phyloP scores from a whole-genome alignment of 2,329 filamentous ascomycete species.

The Stenocarpella maydis region DNA sequence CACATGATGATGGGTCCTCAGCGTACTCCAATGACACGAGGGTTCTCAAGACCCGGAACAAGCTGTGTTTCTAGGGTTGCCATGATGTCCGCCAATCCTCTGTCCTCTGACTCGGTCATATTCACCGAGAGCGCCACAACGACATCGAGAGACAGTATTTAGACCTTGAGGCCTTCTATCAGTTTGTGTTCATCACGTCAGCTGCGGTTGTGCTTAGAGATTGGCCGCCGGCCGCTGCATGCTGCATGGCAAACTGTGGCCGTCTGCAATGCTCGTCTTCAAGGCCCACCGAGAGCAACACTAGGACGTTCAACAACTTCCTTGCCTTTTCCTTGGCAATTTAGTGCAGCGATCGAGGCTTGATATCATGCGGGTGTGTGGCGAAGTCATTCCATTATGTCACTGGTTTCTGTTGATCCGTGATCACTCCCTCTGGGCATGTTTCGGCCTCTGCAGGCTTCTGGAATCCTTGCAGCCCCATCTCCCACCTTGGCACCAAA shows the following conservation, averaged over 20 bases:
- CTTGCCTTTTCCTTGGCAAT: neutral
- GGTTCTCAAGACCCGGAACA: neutral
- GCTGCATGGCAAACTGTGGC: neutral
- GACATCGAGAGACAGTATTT: too few relatives aligned
- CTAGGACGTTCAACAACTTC: neutral
- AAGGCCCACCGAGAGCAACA: neutral
- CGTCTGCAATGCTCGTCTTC: neutral
- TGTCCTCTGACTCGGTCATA: neutral
- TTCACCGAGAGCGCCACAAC: neutral
- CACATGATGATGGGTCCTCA: neutral
- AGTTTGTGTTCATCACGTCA: neutral
- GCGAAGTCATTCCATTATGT: slow-evolving; percentile 19
- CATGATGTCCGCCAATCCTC: neutral
- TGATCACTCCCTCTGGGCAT: slow-evolving; percentile 9
- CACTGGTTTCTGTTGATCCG: neutral
- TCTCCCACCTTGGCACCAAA: neutral
- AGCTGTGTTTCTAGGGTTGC: slow-evolving; percentile 8
- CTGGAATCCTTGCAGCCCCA: slow-evolving; percentile 2
- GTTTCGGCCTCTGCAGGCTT: slow-evolving; percentile 14
- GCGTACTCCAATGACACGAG: neutral
- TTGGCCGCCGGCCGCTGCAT: slow-evolving; percentile 1
- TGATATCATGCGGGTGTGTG: slow-evolving; percentile 5
- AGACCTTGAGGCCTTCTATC: neutral
- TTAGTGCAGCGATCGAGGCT: neutral
- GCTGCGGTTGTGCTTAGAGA: too few relatives aligned